Evolutionary conservation across 257 asterid species (phyloP), one percentile per base, ranked within the genome.

Genomic region (Gardenia jasminoides): DNA sequence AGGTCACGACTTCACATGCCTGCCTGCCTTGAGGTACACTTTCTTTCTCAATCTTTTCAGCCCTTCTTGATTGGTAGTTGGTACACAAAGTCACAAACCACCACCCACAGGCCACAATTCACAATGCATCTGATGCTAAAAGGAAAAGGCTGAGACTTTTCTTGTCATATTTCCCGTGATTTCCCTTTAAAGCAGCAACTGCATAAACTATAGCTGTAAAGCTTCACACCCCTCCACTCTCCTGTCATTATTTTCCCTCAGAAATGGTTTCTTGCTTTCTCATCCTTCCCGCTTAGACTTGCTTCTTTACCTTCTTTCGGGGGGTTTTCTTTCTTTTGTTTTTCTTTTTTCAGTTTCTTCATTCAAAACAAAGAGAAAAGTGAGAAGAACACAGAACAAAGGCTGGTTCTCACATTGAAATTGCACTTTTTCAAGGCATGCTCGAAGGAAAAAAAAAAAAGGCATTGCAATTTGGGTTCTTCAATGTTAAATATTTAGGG

Each of bases 131-230:
- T 73, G 80, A 30, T 56, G 68, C 36, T 62, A 62, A 22, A 76
- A 48, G 54, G 43, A 50, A 73, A 82, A 78, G 76, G 76, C 10
- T 31, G 77, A 50, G 62, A 47, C 74, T 78, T 73, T 78, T 44
- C 67, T 52, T n/a, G 74, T 71, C 80, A 36, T 74, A 68, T 75
- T 44, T 74, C 80, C 47, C 31, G 78, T 58, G 76, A 78, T 30
- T 74, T 74, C 82, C 77, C 78, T 70, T 79, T 79, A 70, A 79
- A 83, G 83, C 78, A 50, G 75, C 68, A 30, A 33, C 74, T 66
- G 74, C 81, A 54, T 82, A 70, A 50, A 67, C 74, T 68, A 77
- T 65, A 83, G 83, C 86, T 83, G 83, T 76, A 83, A 83, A 83
- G 86, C 81, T 83, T 75, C 78, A 36, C 65, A 47, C 56, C 77